phyloP scores from a whole-genome alignment of 2,329 filamentous ascomycete genomes.

The Furcasterigmium furcatum region DNA sequence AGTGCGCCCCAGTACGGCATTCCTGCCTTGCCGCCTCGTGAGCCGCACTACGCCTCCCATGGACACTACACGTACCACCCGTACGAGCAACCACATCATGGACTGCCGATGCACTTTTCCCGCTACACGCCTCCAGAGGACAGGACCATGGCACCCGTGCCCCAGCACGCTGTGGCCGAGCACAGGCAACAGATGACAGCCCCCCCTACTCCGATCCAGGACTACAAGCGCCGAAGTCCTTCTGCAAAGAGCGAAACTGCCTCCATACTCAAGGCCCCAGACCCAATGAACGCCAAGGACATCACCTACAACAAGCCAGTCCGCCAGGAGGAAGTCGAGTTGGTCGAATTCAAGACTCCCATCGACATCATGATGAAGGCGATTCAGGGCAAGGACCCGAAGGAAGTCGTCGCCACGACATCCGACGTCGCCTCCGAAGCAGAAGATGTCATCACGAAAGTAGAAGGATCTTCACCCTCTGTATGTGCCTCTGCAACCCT shows the following conservation, averaged over 20 bases:
- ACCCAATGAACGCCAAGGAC: constrained; percentile 29
- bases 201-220: not conserved
- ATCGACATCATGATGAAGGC: constrained; percentile 87
- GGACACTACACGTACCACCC: constrained; percentile 40
- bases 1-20: constrained; percentile 40
- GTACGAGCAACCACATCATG: constrained; percentile 28
- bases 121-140: constrained; percentile 6
- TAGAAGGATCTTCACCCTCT: constrained; percentile 3
- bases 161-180: not conserved
- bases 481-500: not conserved
- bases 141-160: not conserved
- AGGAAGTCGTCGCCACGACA: constrained; percentile 22
- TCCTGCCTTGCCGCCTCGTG: constrained; percentile 36
- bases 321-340: constrained; percentile 52
- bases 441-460: constrained; percentile 9
- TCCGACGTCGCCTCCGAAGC: constrained; percentile 18
- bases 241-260: constrained; percentile 9
- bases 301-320: constrained; percentile 43
- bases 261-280: constrained; percentile 9
- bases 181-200: not conserved
- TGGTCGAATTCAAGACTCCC: constrained; percentile 74
- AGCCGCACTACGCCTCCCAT: constrained; percentile 39
- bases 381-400: constrained; percentile 67
- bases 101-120: constrained; percentile 10
- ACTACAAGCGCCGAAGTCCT: constrained; percentile 8